Evolutionary conservation across 1,139 yeast species (phyloP), one percentile per base, ranked within the genome.

Genomic region (Blastobotrys elegans): DNA sequence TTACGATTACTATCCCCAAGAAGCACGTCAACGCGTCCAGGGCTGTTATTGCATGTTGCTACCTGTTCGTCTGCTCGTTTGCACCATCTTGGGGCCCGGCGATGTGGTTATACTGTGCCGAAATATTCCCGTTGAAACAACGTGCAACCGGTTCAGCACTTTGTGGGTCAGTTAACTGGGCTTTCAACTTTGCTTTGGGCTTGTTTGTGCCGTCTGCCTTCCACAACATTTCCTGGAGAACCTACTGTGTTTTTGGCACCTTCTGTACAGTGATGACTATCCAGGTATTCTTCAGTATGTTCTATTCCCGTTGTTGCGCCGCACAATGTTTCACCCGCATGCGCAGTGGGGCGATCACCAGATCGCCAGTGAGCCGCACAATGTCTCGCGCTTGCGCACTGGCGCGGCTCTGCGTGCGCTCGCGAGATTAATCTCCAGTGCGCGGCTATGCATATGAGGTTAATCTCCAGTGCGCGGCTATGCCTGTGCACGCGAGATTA

Each of bases 41-140:
- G 46, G 70, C 66, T 21, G 71, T 81, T 4, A 84, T 85, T 58
- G 75, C 82, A 51, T 76, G 80, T 48, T 62, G 80, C 20, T 81
- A 81, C 64, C 72, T 80, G 73, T 77, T 76, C 54, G 82, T 81
- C 63, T 80, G 80, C 48, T 80, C 84, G 36, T 77, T 80, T 41
- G 83, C 84, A 49, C 78, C 84, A 13, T 79, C 86, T 1, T 81
- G 84, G 84, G 82, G 82, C 61, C 80, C 77, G 33, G 76, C 75
- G 53, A 71, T 73, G 57, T 78, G 82, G 82, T 69, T 77, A 46
- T 78, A 79, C 71, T 70, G 76, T 73, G 76, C 68, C 2, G 73
- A 70, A 64, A 72, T 80, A 50, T 76, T 80, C 79, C 78, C 80
- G 52, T 69, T 78, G 44, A 69, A 79, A 64, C 82, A 77, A 66